Base-by-base conservation (phyloP, 2,329 filamentous ascomycete genomes). In the Mariannaea sp. region DNA sequence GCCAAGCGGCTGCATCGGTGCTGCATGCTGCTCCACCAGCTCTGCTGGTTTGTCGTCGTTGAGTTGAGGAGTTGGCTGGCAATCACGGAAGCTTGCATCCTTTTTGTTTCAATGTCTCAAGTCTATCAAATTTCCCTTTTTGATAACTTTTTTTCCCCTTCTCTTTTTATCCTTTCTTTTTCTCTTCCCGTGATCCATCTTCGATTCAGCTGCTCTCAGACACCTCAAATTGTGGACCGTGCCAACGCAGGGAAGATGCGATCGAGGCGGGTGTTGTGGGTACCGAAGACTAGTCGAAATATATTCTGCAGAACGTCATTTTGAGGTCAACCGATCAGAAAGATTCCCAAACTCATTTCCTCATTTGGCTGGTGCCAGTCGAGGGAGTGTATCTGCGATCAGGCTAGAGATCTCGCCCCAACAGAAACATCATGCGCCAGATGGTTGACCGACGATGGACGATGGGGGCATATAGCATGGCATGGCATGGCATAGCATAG, bases 201-300 rank as follows among this genome's bases (percentile, higher is more conserved):
- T 5, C 24, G 53, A 61, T 41, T 64, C 60, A 64, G 56, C 62
- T 64, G 61, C 46, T 53, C 47, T 48, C 33, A 57, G 56, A 65
- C 58, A 58, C 62, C 51, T 48, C 30, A 51, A 42, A 60, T 58
- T 55, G 62, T 56, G 60, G 62, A 53, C 49, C 50, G 43, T 49
- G 58, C 53, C 49, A 61, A 44, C 53, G 50, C 48, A 49, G 49
- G 19, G 14, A 32, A 58, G 48, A 49, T 51, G 51, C 44, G 40
- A 55, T 41, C 19, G 50, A 17, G 32, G 52, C 48, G 46, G 41
- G 35, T 41, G 38, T 42, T 43, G 44, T 53, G 51, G 44, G 39
- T 26, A n/a, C n/a, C n/a, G n/a, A 39, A 19, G 30, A 29, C 22
- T n/a, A 19, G 9, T 38, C 17, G n/a, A 16, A 32, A 32, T 12